Evolutionary conservation across 495 filamentous ascomycete species (phyloP).

Genomic region (Geopyxis carbonaria): DNA sequence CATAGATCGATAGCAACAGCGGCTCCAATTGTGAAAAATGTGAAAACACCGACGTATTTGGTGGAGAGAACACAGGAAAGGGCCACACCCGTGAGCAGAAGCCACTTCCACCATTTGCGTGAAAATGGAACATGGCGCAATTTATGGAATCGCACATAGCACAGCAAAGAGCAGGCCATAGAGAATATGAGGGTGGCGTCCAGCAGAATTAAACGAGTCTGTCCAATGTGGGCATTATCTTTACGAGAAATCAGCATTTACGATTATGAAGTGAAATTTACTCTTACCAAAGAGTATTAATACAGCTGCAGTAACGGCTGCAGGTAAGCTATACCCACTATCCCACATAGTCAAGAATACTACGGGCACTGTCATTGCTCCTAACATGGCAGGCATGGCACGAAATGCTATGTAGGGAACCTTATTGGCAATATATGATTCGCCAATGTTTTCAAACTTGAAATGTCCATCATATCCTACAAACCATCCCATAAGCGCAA

Average conservation of each 20-base stretch:
- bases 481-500: constrained; percentile 91
- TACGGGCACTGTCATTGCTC: constrained; percentile 82
- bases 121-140: constrained; percentile 73
- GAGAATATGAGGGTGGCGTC: constrained; percentile 87
- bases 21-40: constrained; percentile 90
- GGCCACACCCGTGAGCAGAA: constrained; percentile 80
- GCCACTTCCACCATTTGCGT: constrained; percentile 99
- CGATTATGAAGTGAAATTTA: too few relatives aligned
- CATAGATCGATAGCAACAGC: constrained; percentile 89
- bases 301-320: constrained; percentile 68
- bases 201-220: constrained; percentile 86
- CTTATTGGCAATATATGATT: constrained; percentile 92
- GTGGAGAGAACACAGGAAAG: constrained; percentile 96
- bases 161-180: constrained; percentile 85
- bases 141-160: constrained; percentile 97
- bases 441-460: constrained; percentile 97
- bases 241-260: neutral
- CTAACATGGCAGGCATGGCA: constrained; percentile 79
- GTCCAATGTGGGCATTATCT: constrained; percentile 95
- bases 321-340: constrained; percentile 88
- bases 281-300: constrained; percentile 56
- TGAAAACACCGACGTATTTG: constrained; percentile 94
- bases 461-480: constrained; percentile 92
- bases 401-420: constrained; percentile 94
- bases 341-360: constrained; percentile 99